phyloP scores from a whole-genome alignment of 2,329 filamentous ascomycete genomes.

The Tolypocladium endophyticum region DNA sequence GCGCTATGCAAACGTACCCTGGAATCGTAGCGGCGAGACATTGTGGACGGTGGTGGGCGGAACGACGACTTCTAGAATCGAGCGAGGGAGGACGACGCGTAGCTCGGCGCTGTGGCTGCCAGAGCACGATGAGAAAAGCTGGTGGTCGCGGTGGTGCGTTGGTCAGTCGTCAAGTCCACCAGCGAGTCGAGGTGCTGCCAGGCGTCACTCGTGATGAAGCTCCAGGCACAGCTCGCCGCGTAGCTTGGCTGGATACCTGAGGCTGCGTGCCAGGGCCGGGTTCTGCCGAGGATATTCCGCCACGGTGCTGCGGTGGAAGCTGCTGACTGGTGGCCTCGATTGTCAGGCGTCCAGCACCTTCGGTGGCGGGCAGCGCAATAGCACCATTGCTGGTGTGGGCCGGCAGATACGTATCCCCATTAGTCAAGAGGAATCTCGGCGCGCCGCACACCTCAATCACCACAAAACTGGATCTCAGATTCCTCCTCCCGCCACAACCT shows the following conservation, averaged over 20 bases:
- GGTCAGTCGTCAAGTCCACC: background rate
- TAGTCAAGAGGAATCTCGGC: background rate
- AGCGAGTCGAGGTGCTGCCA: background rate
- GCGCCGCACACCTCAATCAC: background rate
- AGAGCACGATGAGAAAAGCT: conserved; percentile 2
- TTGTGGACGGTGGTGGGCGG: conserved; percentile 30
- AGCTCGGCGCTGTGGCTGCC: background rate
- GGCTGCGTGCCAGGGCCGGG: background rate
- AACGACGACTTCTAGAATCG: background rate
- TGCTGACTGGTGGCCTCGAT: background rate
- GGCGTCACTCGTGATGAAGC: conserved; percentile 8
- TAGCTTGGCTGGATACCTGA: conserved; percentile 5
- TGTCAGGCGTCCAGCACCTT: background rate
- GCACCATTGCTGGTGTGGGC: background rate
- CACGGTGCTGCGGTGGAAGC: background rate
- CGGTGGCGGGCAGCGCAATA: background rate
- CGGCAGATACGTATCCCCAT: background rate
- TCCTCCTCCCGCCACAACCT: background rate
- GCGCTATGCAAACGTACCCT: conserved; percentile 51
- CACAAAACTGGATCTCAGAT: background rate
- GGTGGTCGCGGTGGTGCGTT: background rate
- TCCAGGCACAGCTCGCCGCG: conserved; percentile 11
- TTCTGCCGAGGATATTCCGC: background rate
- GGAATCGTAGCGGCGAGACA: conserved; percentile 97
- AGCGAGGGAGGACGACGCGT: background rate